These are phyloP conservation scores for Populus pruinosa DNA, from an alignment of 345 rosid genomes.

Conservation along the genomic window DNA sequence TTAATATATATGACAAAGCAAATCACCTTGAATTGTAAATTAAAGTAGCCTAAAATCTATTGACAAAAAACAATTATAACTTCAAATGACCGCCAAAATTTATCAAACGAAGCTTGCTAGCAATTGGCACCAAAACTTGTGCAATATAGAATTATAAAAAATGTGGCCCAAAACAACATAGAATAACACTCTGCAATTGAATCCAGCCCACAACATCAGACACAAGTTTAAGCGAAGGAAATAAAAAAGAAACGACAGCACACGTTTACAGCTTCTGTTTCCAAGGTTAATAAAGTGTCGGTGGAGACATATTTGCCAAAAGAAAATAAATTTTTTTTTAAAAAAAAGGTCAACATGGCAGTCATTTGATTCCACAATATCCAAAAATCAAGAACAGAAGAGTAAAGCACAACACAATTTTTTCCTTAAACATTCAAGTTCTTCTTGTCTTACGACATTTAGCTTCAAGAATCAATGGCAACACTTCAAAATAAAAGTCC, in stretches of 20 bases:
- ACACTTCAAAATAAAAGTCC: background rate
- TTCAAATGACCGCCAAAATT: background rate
- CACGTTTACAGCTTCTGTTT: background rate
- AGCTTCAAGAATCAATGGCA: background rate
- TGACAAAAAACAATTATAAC: background rate
- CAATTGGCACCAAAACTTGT: background rate
- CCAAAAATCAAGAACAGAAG: constrained; percentile 2
- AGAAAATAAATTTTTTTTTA: background rate
- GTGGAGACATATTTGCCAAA: background rate
- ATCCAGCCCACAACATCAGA: background rate
- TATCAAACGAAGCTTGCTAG: background rate
- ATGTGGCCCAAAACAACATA: background rate
- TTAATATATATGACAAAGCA: constrained; percentile 7
- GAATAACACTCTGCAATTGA: background rate
- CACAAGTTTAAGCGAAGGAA: background rate
- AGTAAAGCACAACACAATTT: background rate
- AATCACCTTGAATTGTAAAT: background rate
- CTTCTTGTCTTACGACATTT: background rate
- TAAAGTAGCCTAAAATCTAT: background rate
- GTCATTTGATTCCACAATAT: background rate
- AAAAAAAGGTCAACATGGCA: background rate
- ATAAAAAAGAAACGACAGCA: background rate
- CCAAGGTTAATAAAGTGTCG: constrained; percentile 10
- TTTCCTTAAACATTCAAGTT: background rate
- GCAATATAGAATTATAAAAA: background rate